These are phyloP conservation scores for Verticillium dahliae DNA, from an alignment of 2,329 filamentous ascomycete species.

Conservation along the genomic window DNA sequence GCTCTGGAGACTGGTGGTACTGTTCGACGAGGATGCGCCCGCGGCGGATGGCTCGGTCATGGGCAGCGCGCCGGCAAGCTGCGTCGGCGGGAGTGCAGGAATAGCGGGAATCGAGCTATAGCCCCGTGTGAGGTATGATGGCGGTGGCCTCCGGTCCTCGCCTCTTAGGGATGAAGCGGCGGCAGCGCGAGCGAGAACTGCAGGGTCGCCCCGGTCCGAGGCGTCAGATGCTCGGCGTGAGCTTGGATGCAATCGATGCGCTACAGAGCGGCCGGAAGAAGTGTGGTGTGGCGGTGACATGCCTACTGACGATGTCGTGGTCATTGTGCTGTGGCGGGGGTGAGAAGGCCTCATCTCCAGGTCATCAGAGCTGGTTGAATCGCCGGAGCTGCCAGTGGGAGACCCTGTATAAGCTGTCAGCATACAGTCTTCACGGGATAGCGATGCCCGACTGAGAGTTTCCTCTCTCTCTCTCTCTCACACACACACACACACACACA, in stretches of 20 bases:
- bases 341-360: conserved; percentile 28
- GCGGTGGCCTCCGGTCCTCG: conserved; percentile 16
- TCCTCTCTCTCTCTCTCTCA: neutral
- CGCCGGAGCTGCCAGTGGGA: conserved; percentile 27
- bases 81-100: conserved; percentile 5
- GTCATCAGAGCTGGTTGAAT: conserved; percentile 32
- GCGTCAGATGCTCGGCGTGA: conserved; percentile 22
- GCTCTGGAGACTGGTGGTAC: conserved; percentile 5
- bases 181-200: conserved; percentile 5
- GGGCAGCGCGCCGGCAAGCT: conserved; percentile 1
- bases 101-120: conserved; percentile 17
- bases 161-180: neutral
- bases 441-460: neutral
- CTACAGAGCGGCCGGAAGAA: neutral
- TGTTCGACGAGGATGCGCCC: conserved; percentile 8
- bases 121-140: conserved; percentile 18
- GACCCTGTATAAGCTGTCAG: conserved; percentile 8
- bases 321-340: conserved; percentile 8
- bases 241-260: conserved; percentile 18
- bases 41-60: neutral
- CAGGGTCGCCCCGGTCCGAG: conserved; percentile 13
- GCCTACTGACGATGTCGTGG: neutral
- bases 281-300: neutral
- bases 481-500: too few species aligned
- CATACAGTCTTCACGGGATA: neutral